Evolutionary conservation across 2,329 filamentous ascomycete genomes (phyloP).

Genomic region (Colletotrichum zoysiae): DNA sequence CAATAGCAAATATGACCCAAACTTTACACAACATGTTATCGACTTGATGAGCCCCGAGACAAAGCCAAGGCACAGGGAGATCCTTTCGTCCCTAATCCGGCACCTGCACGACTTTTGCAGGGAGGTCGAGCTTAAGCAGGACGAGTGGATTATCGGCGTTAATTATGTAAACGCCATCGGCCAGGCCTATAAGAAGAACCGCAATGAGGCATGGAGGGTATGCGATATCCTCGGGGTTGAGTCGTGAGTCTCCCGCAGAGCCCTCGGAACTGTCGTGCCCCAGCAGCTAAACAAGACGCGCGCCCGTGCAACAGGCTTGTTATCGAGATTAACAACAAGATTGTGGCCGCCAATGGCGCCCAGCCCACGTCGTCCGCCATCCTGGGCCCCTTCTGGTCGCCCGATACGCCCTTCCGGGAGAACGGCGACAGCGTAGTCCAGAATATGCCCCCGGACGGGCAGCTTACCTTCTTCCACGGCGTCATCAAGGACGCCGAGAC

Average conservation of each 20-base stretch:
- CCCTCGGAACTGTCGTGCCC: not conserved
- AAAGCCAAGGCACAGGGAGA: conserved; percentile 34
- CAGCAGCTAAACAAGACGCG: no score
- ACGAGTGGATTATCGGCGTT: conserved; percentile 39
- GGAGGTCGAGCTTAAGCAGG: conserved; percentile 38
- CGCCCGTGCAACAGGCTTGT: conserved; percentile 26
- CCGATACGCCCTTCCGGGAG: conserved; percentile 41
- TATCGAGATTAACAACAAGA: conserved; percentile 40
- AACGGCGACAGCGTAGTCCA: conserved; percentile 39
- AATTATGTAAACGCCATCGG: conserved; percentile 42
- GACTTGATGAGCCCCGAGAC: conserved; percentile 42
- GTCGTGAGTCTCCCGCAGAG: conserved; percentile 19
- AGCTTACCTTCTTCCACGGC: conserved; percentile 41
- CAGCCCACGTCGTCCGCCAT: conserved; percentile 39
- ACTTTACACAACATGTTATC: conserved; percentile 42
- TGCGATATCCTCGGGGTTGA: conserved; percentile 41
- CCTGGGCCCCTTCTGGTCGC: conserved; percentile 42
- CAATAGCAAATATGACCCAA: conserved; percentile 40
- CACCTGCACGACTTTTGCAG: conserved; percentile 40
- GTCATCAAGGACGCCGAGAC: conserved; percentile 43
- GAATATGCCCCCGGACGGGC: conserved; percentile 37
- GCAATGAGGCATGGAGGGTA: conserved; percentile 41
- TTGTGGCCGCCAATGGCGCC: conserved; percentile 33
- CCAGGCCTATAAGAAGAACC: conserved; percentile 43
- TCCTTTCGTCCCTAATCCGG: conserved; percentile 37